These are phyloP conservation scores for Glarea lozoyensis DNA, from an alignment of 495 filamentous ascomycete genomes.

Conservation along the genomic window DNA sequence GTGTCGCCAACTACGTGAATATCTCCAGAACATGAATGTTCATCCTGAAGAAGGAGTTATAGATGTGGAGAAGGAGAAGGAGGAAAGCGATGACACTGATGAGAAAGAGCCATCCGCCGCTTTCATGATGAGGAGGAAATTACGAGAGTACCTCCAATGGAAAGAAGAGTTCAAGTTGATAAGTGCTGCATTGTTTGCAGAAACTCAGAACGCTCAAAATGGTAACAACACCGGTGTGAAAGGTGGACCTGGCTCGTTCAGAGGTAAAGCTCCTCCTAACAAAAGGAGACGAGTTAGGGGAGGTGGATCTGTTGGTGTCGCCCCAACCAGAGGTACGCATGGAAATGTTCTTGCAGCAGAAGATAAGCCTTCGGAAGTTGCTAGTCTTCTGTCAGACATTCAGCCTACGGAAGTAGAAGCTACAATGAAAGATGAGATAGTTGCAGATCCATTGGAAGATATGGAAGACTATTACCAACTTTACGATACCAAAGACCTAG, in stretches of 20 bases:
- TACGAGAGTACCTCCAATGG: constrained; percentile 88
- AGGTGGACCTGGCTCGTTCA: constrained; percentile 27
- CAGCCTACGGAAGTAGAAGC: constrained; percentile 57
- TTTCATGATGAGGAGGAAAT: constrained; percentile 80
- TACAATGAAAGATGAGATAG: constrained; percentile 61
- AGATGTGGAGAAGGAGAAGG: constrained; percentile 24
- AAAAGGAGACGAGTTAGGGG: constrained; percentile 88
- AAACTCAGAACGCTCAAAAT: constrained; percentile 72
- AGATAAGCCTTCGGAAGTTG: constrained; percentile 69
- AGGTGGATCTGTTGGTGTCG: constrained; percentile 51
- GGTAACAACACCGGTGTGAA: constrained; percentile 42
- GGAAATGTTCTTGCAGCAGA: constrained; percentile 69
- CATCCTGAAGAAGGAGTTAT: constrained; percentile 29
- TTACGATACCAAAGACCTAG: constrained; percentile 83
- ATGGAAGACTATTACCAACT: constrained; percentile 90
- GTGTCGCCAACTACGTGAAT: constrained; percentile 84
- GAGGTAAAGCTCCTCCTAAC: constrained; percentile 65
- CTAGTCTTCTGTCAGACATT: constrained; percentile 55
- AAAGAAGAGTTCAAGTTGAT: constrained; percentile 83
- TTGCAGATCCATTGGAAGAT: constrained; percentile 72
- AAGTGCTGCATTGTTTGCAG: constrained; percentile 59
- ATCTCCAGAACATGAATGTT: constrained; percentile 85
- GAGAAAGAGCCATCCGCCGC: constrained; percentile 58
- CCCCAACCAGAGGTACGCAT: constrained; percentile 47
- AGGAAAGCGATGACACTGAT: constrained; percentile 30